Conservation (phyloP, 2,329 filamentous ascomycete genomes). For the Verticillium klebahnii region DNA sequence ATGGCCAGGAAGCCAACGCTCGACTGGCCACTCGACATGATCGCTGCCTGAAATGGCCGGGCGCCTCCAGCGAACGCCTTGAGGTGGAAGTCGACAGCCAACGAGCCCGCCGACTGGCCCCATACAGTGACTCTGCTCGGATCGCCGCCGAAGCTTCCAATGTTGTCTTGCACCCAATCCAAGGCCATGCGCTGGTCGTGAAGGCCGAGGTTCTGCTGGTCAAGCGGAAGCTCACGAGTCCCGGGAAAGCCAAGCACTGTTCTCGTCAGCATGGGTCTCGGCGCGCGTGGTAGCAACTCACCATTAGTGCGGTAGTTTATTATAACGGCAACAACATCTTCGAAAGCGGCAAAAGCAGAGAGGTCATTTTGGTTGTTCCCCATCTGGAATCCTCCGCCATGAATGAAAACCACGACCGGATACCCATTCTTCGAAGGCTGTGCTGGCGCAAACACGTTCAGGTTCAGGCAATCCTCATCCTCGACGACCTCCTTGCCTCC, state of each 20-base stretch:
- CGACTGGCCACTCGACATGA: constrained; percentile 23
- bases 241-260: constrained; percentile 16
- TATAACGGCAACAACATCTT: constrained; percentile 19
- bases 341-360: constrained; percentile 19
- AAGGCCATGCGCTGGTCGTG: constrained; percentile 24
- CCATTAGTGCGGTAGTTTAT: constrained; percentile 21
- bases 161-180: constrained; percentile 26
- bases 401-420: constrained; percentile 20
- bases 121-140: constrained; percentile 7
- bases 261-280: neutral
- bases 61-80: constrained; percentile 13
- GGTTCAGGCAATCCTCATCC: constrained; percentile 22
- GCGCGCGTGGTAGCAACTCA: neutral
- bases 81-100: constrained; percentile 17
- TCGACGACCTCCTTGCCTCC: constrained; percentile 11
- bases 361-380: constrained; percentile 17
- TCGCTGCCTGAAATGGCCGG: constrained; percentile 18
- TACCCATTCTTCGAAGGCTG: constrained; percentile 6
- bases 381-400: constrained; percentile 18
- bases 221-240: neutral
- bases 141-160: constrained; percentile 18
- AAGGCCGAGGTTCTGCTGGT: constrained; percentile 12
- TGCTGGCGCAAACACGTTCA: constrained; percentile 21
- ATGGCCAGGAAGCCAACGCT: constrained; percentile 17
- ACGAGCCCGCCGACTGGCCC: constrained; percentile 26